Evolutionary conservation across 225 moss, liverwort and hornwort species (phyloP), one percentile per base, ranked within the genome.

Genomic region (Straminergon stramineum): DNA sequence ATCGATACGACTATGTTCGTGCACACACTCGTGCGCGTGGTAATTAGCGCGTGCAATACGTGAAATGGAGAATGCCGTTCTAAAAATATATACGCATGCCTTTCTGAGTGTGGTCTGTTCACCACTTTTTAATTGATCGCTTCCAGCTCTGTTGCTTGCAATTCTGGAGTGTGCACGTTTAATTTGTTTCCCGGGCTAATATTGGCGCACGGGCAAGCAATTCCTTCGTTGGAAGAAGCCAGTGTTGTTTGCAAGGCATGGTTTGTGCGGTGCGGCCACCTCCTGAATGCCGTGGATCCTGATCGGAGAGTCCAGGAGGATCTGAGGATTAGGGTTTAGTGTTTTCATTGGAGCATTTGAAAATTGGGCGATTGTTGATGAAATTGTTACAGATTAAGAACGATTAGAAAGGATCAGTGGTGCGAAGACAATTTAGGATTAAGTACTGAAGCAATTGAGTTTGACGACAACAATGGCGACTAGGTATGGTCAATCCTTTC

Each of bases 401-500:
- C 58, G 63, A 84, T 84, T 70, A 67, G 35, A 66, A 67, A 85
- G 61, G 53, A 51, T 62, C 67, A 81, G 87, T 78, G 84, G 86
- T 35, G 70, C 65, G 58, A 78, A 71, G 71, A 74, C 41, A 83
- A 74, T 86, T 52, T 48, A 73, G 62, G 69, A 56, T 62, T 61
- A 28, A 65, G 18, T 63, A 78, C 60, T 52, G 48, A 90, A 88
- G 78, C 51, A 90, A 75, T 71, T 87, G 82, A 75, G 82, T 78
- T n/a, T 17, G 82, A 57, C 39, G 66, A n/a, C 79, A 75, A 57
- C 83, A 77, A 93, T 93, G 93, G 83, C 87, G 82, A 87, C 92
- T 88, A 89, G 92, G 92, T 92, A 89, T 43, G 81, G 57, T 43
- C 57, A 58, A 84, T 77, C 20, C 57, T 80, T 56, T 69, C 75